Base-by-base conservation (phyloP, 495 filamentous ascomycete species). In the Venustampulla echinocandica region DNA sequence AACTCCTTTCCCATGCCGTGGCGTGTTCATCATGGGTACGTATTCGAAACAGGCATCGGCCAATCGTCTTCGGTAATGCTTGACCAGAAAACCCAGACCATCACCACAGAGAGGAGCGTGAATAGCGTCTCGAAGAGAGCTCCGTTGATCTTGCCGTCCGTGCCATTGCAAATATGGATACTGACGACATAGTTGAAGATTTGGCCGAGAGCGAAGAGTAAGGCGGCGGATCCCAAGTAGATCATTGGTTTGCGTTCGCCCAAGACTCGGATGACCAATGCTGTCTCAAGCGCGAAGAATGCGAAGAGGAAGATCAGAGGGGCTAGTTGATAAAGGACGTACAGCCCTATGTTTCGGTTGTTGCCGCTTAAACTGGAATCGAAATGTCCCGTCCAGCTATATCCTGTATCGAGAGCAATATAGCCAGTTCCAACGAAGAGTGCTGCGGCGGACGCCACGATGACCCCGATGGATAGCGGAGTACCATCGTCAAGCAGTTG, bases 21-120 rank as follows among this genome's bases (percentile, higher is more conserved):
- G 15, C 10, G 24, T 34, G 27, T 10, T 47, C 18, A 30, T 56
- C 41, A 56, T 27, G 53, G 32, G 41, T 56, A 59, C 7, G 53
- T 48, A 46, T 43, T 52, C n/a, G 53, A 24, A 10, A 70, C 66
- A 10, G 81, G 78, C 71, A 82, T 76, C 1, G 92, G 88, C 92
- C 92, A 99, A 68, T 96, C 90, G 59, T 99, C 92, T 67, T 99
- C 92, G 3, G 92, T 99, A 58, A 99, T 99, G 69, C 87, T 94
- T 32, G 87, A 90, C 92, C 93, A 97, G 72, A 99, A 99, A 52
- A 84, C 59, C 90, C 90, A 99, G 39, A 95, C 58, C 64, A 75
- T 76, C 11, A 84, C 74, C 6, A 97, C 88, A 1, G 90, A 71
- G 11, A 87, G 64, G 0, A 96, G 68, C 0, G 87, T 96, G 68